phyloP scores from a whole-genome alignment of 768 basidiomycete genomes.

The Suillus lakei region DNA sequence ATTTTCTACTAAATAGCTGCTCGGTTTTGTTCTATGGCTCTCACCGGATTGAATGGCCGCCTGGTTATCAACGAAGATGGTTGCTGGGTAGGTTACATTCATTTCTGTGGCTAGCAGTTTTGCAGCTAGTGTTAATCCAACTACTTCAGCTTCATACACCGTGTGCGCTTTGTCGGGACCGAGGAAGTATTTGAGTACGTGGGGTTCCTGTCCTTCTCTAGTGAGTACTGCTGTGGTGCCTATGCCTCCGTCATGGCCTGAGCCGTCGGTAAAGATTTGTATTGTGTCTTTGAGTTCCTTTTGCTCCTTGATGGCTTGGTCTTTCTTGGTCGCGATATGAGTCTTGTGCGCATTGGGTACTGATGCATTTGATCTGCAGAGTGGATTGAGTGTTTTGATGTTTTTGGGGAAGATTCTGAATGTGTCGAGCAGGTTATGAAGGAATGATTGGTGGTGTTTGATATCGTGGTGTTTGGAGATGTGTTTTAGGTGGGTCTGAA shows the following conservation, averaged over 20 bases:
- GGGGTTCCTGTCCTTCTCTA: neutral
- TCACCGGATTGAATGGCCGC: constrained; percentile 9
- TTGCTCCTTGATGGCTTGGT: neutral
- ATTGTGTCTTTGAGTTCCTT: neutral
- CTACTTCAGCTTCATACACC: constrained; percentile 23
- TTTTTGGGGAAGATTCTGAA: neutral
- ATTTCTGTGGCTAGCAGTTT: neutral
- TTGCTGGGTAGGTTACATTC: neutral
- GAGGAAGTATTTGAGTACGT: constrained; percentile 4
- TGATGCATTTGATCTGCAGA: neutral
- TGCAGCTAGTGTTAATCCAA: constrained; percentile 14
- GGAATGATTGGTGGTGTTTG: constrained; percentile 1
- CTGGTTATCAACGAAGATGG: constrained; percentile 15
- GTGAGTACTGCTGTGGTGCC: neutral
- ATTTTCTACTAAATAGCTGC: constrained; percentile 11
- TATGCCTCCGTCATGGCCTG: neutral
- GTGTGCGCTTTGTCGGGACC: constrained; percentile 11
- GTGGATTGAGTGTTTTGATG: constrained; percentile 9
- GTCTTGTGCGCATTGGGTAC: neutral
- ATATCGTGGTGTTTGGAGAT: neutral
- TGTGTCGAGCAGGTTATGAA: constrained; percentile 19
- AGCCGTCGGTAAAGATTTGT: neutral
- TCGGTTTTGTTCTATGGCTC: neutral
- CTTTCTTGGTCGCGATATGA: neutral
- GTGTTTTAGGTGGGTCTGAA: neutral